Evolutionary conservation across 495 filamentous ascomycete species (phyloP), one percentile per base, ranked within the genome.

Genomic region (Xylaria bambusicola): DNA sequence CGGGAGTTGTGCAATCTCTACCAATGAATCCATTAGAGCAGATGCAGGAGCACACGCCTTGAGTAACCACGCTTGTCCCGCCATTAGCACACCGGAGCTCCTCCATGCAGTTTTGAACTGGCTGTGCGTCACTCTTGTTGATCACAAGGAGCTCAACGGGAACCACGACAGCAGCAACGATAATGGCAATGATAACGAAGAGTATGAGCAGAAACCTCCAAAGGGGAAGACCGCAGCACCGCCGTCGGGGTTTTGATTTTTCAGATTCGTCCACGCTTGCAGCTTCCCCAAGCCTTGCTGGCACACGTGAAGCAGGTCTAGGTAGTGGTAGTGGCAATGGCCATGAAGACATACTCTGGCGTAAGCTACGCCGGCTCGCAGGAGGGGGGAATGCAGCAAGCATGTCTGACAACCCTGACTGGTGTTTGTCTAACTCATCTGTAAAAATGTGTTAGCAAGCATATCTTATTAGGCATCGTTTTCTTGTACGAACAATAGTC

Each of bases 341-440:
- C 75, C 79, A 82, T 36, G 74, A 71, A 35, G 23, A 18, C 48
- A 48, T 62, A 51, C 74, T 78, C 20, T 75, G 70, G 31, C 76
- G 76, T 49, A 75, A 60, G 49, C 73, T 73, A 53, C 66, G 80
- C 18, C 83, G 84, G 6, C 81, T 86, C 7, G 79, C 78, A 6
- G 94, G 92, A 10, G 92, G 88, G 7, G 94, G 94, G 59, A 98
- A 98, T 13, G 92, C 90, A 12, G 90, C 88, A 6, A 98, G 80
- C 69, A 97, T 97, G 66, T 96, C 92, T 15, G 91, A 93, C 42
- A 98, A 79, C 5, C 78, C 77, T 15, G 63, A 92, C 82, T 73
- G 81, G 61, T 73, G 79, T 65, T 75, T 83, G 60, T 74, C 75
- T 60, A 68, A 64, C 31, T 66, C 69, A 62, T 61, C 71, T 77